phyloP scores from a whole-genome alignment of 2,329 filamentous ascomycete species.

The Fusarium aywerte region DNA sequence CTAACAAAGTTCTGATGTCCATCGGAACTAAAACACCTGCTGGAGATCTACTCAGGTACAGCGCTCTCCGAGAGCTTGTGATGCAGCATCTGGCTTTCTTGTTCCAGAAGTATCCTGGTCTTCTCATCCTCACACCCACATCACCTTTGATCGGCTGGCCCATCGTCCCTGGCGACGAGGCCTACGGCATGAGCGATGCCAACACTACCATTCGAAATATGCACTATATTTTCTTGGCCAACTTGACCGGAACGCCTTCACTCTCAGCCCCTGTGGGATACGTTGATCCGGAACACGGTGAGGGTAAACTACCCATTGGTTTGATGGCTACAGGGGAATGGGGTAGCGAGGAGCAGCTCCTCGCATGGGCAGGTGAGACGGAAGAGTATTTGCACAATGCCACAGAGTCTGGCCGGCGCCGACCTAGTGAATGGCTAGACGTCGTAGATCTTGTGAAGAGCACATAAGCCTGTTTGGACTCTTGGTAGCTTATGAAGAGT shows the following conservation, averaged over 20 bases:
- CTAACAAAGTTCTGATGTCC: slow-evolving; percentile 76
- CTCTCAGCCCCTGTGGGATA: slow-evolving; percentile 82
- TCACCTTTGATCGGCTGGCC: slow-evolving; percentile 81
- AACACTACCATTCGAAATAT: slow-evolving; percentile 81
- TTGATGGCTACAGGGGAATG: slow-evolving; percentile 74
- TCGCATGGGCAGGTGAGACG: slow-evolving; percentile 68
- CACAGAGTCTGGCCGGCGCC: slow-evolving; percentile 60
- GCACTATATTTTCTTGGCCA: slow-evolving; percentile 87
- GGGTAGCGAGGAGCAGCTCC: slow-evolving; percentile 71
- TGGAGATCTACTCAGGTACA: slow-evolving; percentile 76
- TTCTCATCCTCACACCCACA: slow-evolving; percentile 84
- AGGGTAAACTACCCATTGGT: slow-evolving; percentile 69
- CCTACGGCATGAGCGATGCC: slow-evolving; percentile 79
- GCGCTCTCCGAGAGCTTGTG: slow-evolving; percentile 77
- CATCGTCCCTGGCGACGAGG: slow-evolving; percentile 65
- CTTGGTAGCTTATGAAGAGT: neutral
- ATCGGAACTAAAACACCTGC: slow-evolving; percentile 72
- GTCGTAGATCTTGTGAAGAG: slow-evolving; percentile 55
- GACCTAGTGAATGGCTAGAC: slow-evolving; percentile 68
- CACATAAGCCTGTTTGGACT: neutral
- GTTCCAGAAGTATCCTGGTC: slow-evolving; percentile 75
- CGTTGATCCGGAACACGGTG: slow-evolving; percentile 63
- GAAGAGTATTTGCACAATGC: slow-evolving; percentile 65
- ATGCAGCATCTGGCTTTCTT: slow-evolving; percentile 82
- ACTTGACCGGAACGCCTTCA: slow-evolving; percentile 81